These are phyloP conservation scores for Aleurites moluccanus DNA, from an alignment of 441 rosid genomes.

Conservation along the genomic window DNA sequence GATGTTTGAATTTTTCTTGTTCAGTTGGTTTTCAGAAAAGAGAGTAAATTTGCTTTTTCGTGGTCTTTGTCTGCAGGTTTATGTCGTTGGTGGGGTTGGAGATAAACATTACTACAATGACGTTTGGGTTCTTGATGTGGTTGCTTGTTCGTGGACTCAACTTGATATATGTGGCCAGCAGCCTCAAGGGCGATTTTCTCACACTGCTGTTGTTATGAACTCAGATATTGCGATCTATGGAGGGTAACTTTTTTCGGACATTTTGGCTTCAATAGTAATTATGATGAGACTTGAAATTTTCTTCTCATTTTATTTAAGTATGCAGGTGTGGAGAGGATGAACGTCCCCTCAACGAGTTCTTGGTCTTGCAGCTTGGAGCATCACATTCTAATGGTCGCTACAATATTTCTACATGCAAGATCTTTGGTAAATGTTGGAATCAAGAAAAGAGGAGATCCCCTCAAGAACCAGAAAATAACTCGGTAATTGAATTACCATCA, in stretches of 20 bases:
- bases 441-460: constrained; percentile 38
- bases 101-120: constrained; percentile 67
- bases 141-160: constrained; percentile 44
- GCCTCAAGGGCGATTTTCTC: constrained; percentile 80
- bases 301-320: not conserved
- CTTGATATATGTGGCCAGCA: constrained; percentile 55
- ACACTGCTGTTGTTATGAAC: constrained; percentile 51
- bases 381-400: constrained; percentile 40
- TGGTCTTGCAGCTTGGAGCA: constrained; percentile 55
- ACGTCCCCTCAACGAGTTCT: constrained; percentile 62
- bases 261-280: constrained; percentile 5
- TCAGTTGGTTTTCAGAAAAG: not conserved
- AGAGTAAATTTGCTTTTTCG: not conserved
- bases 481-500: constrained; percentile 28
- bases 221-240: constrained; percentile 57
- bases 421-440: constrained; percentile 49
- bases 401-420: constrained; percentile 41
- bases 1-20: not conserved
- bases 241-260: constrained; percentile 45
- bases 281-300: not conserved
- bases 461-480: constrained; percentile 30
- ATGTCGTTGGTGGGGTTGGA: constrained; percentile 71
- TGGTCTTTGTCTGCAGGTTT: constrained; percentile 40
- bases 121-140: constrained; percentile 60
- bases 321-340: constrained; percentile 77